phyloP scores from a whole-genome alignment of 768 basidiomycete species.

The Chalciporus pseudorubinellus region DNA sequence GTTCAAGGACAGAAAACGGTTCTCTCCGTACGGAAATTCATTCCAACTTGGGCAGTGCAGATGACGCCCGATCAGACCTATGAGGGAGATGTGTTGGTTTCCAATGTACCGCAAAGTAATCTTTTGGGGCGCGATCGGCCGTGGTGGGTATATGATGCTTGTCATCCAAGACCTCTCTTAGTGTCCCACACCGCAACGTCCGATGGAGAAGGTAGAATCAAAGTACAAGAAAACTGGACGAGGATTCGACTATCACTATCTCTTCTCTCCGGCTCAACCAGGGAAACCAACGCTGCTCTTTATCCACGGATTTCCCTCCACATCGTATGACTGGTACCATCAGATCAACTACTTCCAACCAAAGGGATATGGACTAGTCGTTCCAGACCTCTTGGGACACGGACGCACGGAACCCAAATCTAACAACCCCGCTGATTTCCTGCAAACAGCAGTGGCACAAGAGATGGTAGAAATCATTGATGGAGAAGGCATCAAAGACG shows the following conservation, averaged over 20 bases:
- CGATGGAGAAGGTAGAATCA: constrained; percentile 27
- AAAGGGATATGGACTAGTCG: constrained; percentile 43
- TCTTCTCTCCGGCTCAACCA: constrained; percentile 22
- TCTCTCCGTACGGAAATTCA: neutral
- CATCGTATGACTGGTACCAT: constrained; percentile 42
- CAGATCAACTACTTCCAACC: constrained; percentile 38
- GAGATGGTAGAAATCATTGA: constrained; percentile 42
- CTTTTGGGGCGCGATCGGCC: too few species aligned
- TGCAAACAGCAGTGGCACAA: constrained; percentile 23
- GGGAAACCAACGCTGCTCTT: constrained; percentile 41
- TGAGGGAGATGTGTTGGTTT: too few species aligned
- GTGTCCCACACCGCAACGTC: too few species aligned
- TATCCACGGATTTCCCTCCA: constrained; percentile 45
- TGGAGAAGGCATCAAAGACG: constrained; percentile 30
- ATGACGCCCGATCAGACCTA: too few species aligned
- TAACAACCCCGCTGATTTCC: constrained; percentile 26
- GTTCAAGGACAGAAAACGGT: neutral
- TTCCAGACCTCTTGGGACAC: constrained; percentile 48
- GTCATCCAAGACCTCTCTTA: too few species aligned
- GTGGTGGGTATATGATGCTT: too few species aligned
- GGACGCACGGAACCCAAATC: constrained; percentile 46
- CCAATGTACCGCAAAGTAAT: too few species aligned
- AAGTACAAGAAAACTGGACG: constrained; percentile 37
- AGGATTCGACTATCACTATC: constrained; percentile 38
- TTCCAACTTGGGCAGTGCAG: too few species aligned